These are phyloP conservation scores for Aspergillus novofumigatus DNA, from an alignment of 2,329 filamentous ascomycete genomes.

Conservation along the genomic window DNA sequence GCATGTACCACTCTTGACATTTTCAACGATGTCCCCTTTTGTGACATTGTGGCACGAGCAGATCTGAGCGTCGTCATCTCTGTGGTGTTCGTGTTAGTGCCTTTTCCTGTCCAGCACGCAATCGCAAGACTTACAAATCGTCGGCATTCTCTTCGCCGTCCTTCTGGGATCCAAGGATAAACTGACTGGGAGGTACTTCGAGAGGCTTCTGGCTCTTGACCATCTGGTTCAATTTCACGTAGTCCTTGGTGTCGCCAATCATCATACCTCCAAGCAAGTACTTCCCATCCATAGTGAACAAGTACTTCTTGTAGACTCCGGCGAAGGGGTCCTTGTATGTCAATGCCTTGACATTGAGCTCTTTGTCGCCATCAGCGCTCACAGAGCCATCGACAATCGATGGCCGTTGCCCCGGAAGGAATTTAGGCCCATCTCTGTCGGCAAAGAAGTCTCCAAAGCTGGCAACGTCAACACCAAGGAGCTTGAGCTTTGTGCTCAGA, in stretches of 20 bases:
- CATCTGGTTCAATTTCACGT: slow-evolving; percentile 81
- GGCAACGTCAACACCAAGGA: slow-evolving; percentile 85
- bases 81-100: slow-evolving; percentile 21
- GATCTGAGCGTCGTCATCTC: slow-evolving; percentile 77
- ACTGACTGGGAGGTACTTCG: slow-evolving; percentile 72
- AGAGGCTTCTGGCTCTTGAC: slow-evolving; percentile 78
- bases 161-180: slow-evolving; percentile 75
- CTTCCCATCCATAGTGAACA: slow-evolving; percentile 86
- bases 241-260: slow-evolving; percentile 89
- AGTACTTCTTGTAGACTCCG: slow-evolving; percentile 88
- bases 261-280: slow-evolving; percentile 94
- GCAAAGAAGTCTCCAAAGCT: slow-evolving; percentile 94
- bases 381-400: slow-evolving; percentile 37
- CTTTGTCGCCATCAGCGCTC: slow-evolving; percentile 36
- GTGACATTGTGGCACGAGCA: slow-evolving; percentile 92
- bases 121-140: slow-evolving; percentile 54
- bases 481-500: slow-evolving; percentile 85
- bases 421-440: slow-evolving; percentile 74
- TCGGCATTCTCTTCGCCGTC: slow-evolving; percentile 69
- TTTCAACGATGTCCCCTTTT: slow-evolving; percentile 71
- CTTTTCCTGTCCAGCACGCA: not conserved
- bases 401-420: slow-evolving; percentile 58
- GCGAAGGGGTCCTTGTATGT: slow-evolving; percentile 87
- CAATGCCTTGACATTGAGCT: slow-evolving; percentile 69
- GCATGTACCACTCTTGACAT: slow-evolving; percentile 73